Conservation (phyloP, 257 asterid species). For the Scutellaria barbata region DNA sequence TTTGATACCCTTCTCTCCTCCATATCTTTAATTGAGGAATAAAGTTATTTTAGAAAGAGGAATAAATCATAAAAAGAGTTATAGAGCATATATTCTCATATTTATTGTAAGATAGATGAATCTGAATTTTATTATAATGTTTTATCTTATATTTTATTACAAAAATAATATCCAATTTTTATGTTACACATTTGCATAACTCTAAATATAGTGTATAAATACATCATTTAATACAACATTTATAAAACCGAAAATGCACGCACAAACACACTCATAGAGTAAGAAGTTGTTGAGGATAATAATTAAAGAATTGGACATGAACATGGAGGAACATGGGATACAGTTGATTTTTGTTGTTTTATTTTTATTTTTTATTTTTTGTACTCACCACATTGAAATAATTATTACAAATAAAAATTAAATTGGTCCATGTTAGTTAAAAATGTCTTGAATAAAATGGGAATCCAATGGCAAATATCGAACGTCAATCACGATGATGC, state of each 20-base stretch:
- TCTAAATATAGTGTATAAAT: too few relatives aligned
- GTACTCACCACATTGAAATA: background rate
- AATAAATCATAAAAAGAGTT: slow-evolving; percentile 9
- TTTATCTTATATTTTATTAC: background rate
- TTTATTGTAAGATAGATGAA: too few relatives aligned
- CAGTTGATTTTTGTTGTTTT: slow-evolving; percentile 28
- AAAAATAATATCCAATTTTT: too few relatives aligned
- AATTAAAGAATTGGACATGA: slow-evolving; percentile 36
- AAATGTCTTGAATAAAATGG: slow-evolving; percentile 22
- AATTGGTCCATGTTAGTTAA: slow-evolving; percentile 36
- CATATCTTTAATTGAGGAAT: slow-evolving; percentile 47
- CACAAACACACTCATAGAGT: background rate
- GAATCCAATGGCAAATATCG: slow-evolving; percentile 42
- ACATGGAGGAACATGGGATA: slow-evolving; percentile 51
- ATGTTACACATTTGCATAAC: too few relatives aligned
- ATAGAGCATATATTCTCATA: slow-evolving; percentile 22
- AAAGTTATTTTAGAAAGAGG: slow-evolving; percentile 40
- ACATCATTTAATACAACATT: too few relatives aligned
- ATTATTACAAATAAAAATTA: slow-evolving; percentile 4
- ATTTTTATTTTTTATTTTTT: background rate
- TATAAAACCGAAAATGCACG: background rate
- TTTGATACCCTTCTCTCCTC: slow-evolving; percentile 48
- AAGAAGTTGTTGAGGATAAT: slow-evolving; percentile 27
- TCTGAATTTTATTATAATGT: background rate
- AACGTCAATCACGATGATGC: slow-evolving; percentile 42